Evolutionary conservation across 805 yeast species (phyloP).

Genomic region (Zygosaccharomyces kombuchaensis): DNA sequence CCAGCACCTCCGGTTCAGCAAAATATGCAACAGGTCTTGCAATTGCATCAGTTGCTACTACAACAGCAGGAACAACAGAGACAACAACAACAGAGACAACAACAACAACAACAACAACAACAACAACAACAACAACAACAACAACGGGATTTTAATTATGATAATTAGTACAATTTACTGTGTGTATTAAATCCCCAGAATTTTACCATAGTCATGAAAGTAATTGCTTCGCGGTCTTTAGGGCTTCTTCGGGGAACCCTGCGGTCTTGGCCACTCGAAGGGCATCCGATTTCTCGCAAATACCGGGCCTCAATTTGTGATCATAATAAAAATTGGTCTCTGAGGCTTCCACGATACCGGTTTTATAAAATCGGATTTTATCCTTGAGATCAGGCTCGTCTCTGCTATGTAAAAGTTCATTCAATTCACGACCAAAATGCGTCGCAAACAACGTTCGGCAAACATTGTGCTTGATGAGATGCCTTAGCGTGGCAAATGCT

Average conservation of each 20-base stretch:
- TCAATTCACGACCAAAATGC: conserved; percentile 63
- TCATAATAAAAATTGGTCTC: conserved; percentile 36
- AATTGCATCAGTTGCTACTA: conserved; percentile 25
- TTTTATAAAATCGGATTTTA: conserved; percentile 21
- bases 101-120: conserved; percentile 13
- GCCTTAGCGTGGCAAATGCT: conserved; percentile 69
- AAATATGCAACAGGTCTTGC: conserved; percentile 23
- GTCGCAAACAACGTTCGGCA: conserved; percentile 87
- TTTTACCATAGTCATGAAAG: conserved; percentile 6
- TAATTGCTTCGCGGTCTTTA: conserved; percentile 46
- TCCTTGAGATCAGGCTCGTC: conserved; percentile 23
- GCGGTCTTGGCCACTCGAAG: conserved; percentile 71
- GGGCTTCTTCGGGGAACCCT: conserved; percentile 64
- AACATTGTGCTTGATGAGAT: conserved; percentile 48
- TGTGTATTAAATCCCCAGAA: background rate
- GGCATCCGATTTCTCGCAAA: conserved; percentile 74
- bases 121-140: conserved; percentile 11
- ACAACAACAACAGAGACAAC: conserved; percentile 6
- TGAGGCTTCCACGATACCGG: conserved; percentile 26
- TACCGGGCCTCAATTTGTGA: conserved; percentile 59
- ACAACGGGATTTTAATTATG: conserved; percentile 9
- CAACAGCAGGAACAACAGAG: conserved; percentile 17
- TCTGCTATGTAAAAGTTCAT: conserved; percentile 36
- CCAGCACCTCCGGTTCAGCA: conserved; percentile 13
- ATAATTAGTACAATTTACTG: conserved; percentile 6